Evolutionary conservation across 2,329 filamentous ascomycete species (phyloP), one percentile per base, ranked within the genome.

Genomic region (Fusarium ambrosium): DNA sequence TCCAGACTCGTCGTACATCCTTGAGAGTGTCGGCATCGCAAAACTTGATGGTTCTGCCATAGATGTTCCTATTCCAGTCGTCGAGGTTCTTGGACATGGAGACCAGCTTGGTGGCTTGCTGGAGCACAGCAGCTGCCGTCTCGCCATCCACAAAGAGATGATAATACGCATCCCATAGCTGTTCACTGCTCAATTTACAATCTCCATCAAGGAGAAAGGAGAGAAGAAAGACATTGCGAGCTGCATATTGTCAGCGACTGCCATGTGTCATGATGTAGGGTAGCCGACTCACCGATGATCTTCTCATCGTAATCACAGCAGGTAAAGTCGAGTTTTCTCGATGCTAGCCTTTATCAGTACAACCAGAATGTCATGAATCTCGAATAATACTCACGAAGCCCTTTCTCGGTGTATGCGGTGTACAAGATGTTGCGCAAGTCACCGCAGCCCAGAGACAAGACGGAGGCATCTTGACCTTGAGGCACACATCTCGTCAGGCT

Each of bases 401-500:
- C 82, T 41, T 76, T 74, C 59, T 89, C 83, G 2, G 80, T 78
- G 71, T 87, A 88, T 2, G 83, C 77, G 0, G 89, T 90, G 75
- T 87, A 91, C 1, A 92, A 80, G 32, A 92, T 84, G 70, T 89
- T 88, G 14, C 89, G 85, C 51, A 87, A 81, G 80, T 92, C 90
- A 13, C 89, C 88, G 66, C 87, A 90, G 3, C 87, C 89, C 4
- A 92, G 83, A 1, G 88, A 83, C 18, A 92, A 82, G 6, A 91
- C 80, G 56, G 85, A 80, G 2, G 84, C 88, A 75, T 88, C 81
- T n/a, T 85, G 71, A 5, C 87, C 88, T 11, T 86, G 86, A 0
- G 89, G 87, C 3, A 90, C 72, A 37, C 82, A 80, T 59, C 84
- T 81, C 0, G 86, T 86, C 10, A 91, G 79, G 72, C 84, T 87